Base-by-base conservation (phyloP, 257 asterid genomes). In the Jaltomata sinuosa region DNA sequence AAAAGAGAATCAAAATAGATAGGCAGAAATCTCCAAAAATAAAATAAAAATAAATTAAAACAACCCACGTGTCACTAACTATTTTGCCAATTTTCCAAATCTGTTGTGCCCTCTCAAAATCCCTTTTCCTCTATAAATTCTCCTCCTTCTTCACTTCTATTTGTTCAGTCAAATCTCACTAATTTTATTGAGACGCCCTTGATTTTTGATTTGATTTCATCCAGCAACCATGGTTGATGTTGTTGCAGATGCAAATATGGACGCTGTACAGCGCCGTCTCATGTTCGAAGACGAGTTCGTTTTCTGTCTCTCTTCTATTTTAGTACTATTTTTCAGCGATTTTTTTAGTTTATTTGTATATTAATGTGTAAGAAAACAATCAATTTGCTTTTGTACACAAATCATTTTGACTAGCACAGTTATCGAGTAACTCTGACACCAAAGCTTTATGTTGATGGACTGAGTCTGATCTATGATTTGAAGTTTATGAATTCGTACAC, bases 221-320 rank as follows among this genome's bases (percentile, higher is more conserved):
- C n/a, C n/a, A n/a, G n/a, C n/a, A n/a, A n/a, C n/a, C n/a, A 36
- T 91, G 95, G 97, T 84, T 83, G 94, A 86, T 61, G 87, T 85
- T 87, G 83, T 88, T 45, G 90, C 87, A 47, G 98, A 95, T 89
- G 88, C 94, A 81, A 83, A 87, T 86, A 94, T 95, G 99, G 98
- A 95, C 81, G 98, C 97, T 83, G 99, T 95, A 40, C 99, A 94
- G 90, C 88, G 96, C 79, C 94, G 98, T 72, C 99, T 95, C 89
- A 95, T 95, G 99, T 95, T 95, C 83, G 99, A 94, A 49, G 99
- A 95, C 91, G 98, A 95, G 99, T 94, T 4, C 29, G 97, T 91
- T 25, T 62, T 31, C 45, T 38, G 36, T 64, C 65, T 19, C 25
- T 40, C 52, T 34, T 38, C n/a, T 1, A 6, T 27, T 72, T 67